Base-by-base conservation (phyloP, 441 rosid species). In the Hura crepitans region DNA sequence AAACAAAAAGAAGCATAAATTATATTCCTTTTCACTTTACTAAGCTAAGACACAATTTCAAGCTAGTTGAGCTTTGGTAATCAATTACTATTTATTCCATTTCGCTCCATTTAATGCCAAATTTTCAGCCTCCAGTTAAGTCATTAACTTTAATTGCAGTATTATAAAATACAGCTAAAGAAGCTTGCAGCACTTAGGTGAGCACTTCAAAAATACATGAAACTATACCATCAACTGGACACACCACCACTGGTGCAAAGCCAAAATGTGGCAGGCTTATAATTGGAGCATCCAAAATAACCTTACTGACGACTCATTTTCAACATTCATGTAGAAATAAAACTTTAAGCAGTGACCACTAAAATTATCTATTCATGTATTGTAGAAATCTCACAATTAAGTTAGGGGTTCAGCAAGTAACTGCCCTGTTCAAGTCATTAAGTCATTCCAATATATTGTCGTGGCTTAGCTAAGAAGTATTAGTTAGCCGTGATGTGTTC, bases 1-100 rank as follows among this genome's bases (percentile, higher is more conserved):
- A 45, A 43, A 62, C 50, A 73, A 47, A 73, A 47, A 68, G 58
- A 35, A 56, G 59, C 25, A 30, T 70, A 46, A 74, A 68, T 72
- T 70, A 71, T 56, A 31, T 67, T 60, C 56, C 56, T 5, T 25
- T 61, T 50, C 11, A 35, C 23, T 55, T 69, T 22, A 62, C 64
- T 46, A 39, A 54, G n/a, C 9, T 46, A 62, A 31, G n/a, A 23
- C 14, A 68, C 30, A 68, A 20, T 23, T 39, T 10, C 10, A 18
- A 43, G 54, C 6, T 54, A 35, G 35, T 56, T 42, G n/a, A 50
- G 59, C 18, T 65, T n/a, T 23, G 25, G 65, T 30, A 49, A 30
- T n/a, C 28, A 5, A 47, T 47, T 1, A 9, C 12, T 33, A 25
- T 17, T 55, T 37, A 25, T 28, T 14, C 64, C 64, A 11, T 58